These are phyloP conservation scores for Suillus ampliporus DNA, from an alignment of 768 basidiomycete species.

Conservation along the genomic window DNA sequence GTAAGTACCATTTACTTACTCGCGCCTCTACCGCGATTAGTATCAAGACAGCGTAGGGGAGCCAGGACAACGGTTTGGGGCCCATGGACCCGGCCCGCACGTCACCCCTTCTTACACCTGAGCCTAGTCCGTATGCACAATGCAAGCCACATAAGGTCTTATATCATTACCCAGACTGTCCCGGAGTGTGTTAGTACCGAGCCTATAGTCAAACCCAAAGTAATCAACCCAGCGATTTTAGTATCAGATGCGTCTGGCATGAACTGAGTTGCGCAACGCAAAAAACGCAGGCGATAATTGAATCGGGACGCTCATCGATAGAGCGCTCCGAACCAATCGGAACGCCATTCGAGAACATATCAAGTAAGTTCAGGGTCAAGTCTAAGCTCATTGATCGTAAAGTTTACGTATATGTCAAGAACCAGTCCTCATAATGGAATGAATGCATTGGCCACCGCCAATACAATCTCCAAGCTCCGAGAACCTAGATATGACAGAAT, in stretches of 20 bases:
- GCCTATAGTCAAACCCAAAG: background rate
- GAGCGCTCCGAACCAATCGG: background rate
- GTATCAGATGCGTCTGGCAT: background rate
- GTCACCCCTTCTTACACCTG: background rate
- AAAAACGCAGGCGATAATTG: background rate
- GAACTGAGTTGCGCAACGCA: background rate
- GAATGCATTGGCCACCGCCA: background rate
- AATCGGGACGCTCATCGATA: too few species aligned
- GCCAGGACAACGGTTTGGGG: too few species aligned
- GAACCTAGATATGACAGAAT: background rate
- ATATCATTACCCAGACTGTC: background rate
- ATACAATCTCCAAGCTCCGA: background rate
- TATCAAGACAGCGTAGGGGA: background rate
- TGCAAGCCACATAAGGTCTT: background rate
- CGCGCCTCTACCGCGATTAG: background rate
- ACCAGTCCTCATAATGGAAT: background rate
- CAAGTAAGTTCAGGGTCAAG: background rate
- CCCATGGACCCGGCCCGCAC: background rate
- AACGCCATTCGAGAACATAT: background rate
- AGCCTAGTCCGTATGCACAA: background rate
- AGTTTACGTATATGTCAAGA: background rate
- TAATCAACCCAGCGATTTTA: too few species aligned
- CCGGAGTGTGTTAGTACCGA: background rate
- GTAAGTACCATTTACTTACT: too few species aligned
- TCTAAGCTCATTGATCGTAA: background rate